These are phyloP conservation scores for Suhomyces guaymorum DNA, from an alignment of 1,139 yeast genomes.

Conservation along the genomic window DNA sequence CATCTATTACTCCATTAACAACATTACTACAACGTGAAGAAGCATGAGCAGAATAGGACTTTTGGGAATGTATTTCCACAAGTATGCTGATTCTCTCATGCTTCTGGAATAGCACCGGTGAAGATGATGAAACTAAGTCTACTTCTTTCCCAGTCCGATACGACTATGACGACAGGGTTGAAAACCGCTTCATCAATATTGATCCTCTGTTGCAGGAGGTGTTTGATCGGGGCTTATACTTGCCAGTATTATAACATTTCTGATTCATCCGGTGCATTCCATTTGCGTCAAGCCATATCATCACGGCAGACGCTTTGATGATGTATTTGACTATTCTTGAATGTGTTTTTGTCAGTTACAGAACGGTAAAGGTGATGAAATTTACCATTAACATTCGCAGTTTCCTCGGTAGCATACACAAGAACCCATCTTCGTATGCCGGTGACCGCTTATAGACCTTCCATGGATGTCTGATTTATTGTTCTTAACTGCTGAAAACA, in stretches of 20 bases:
- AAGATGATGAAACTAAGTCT: conserved; percentile 59
- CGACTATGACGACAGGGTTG: conserved; percentile 87
- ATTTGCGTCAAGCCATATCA: conserved; percentile 9
- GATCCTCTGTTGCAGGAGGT: conserved; percentile 39
- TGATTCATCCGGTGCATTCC: conserved; percentile 44
- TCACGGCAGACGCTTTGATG: conserved; percentile 16
- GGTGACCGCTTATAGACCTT: conserved; percentile 76
- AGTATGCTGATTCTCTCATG: conserved; percentile 10
- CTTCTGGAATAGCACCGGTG: conserved; percentile 11
- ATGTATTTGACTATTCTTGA: conserved; percentile 9
- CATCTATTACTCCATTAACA: background rate
- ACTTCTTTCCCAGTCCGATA: conserved; percentile 80
- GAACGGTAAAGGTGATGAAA: conserved; percentile 60
- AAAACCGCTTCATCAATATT: conserved; percentile 52
- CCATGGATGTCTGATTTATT: conserved; percentile 67
- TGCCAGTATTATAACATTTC: conserved; percentile 80
- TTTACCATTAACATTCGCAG: conserved; percentile 82
- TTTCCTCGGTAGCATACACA: conserved; percentile 87
- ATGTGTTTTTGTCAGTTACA: conserved; percentile 10
- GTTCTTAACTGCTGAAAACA: conserved; percentile 11
- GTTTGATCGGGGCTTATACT: conserved; percentile 59
- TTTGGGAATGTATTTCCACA: conserved; percentile 10
- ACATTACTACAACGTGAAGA: too few species aligned
- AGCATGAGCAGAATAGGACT: conserved; percentile 7
- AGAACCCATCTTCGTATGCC: conserved; percentile 81